A percentile compares a stretch with the other conserved stretches of the same genome.
These are phyloP conservation scores for Cupressus sempervirens DNA, from an alignment of 75 land plant genomes.

Conservation along the genomic window DNA sequence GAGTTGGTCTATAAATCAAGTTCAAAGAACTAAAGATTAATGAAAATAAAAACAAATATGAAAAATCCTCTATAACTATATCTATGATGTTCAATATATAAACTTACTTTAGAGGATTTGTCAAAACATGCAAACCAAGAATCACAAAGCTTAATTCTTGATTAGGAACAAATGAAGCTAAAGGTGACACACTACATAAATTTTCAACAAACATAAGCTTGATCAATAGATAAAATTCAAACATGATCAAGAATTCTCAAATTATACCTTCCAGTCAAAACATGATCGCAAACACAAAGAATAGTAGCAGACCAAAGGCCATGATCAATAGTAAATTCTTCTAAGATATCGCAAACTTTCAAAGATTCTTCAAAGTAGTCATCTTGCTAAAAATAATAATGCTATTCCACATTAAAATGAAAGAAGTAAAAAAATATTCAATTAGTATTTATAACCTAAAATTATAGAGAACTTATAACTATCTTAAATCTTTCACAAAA, in stretches of 20 bases:
- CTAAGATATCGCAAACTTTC: slow-evolving; percentile 94
- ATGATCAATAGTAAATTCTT: slow-evolving; percentile 77
- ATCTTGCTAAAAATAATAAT: slow-evolving; percentile 42
- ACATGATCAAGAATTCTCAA: slow-evolving; percentile 1
- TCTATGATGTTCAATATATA: not conserved
- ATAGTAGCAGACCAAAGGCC: slow-evolving; percentile 74
- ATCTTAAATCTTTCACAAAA: not conserved
- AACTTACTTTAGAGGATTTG: slow-evolving; percentile 74
- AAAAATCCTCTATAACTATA: not conserved
- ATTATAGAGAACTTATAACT: not conserved
- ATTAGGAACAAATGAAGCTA: slow-evolving; percentile 85
- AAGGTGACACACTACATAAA: slow-evolving; percentile 69
- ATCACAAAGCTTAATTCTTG: slow-evolving; percentile 90
- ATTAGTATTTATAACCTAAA: not conserved
- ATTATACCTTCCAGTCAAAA: slow-evolving; percentile 87
- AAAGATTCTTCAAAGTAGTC: slow-evolving; percentile 96
- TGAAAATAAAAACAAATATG: not conserved
- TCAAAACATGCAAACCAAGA: slow-evolving; percentile 74
- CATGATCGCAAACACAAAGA: slow-evolving; percentile 91
- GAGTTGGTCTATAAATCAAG: not conserved
- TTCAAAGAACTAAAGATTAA: not conserved
- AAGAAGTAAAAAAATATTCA: not conserved
- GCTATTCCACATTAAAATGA: not conserved
- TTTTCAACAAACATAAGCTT: not conserved
- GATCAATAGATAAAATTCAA: not conserved